A percentile compares a stretch with the other conserved stretches of the same genome.
Evolutionary conservation across 2,329 filamentous ascomycete species (phyloP).

Genomic region (Aureobasidium sp.): DNA sequence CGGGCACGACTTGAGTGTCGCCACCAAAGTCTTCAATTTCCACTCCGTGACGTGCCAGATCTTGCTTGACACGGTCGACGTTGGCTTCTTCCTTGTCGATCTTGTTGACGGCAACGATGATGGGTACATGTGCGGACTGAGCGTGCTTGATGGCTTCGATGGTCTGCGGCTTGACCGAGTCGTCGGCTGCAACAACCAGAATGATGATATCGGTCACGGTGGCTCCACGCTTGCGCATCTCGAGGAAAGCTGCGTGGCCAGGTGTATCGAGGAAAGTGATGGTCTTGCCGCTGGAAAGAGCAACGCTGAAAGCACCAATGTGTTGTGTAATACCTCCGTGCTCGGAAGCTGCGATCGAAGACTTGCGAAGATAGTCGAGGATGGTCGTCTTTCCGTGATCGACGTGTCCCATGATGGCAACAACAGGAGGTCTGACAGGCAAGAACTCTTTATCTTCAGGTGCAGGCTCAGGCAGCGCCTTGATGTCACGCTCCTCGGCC

Average conservation of each 20-base stretch:
- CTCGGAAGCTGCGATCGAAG: slow-evolving; percentile 81
- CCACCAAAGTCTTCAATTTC: slow-evolving; percentile 93
- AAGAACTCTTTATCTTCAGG: slow-evolving; percentile 57
- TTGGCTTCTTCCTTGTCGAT: slow-evolving; percentile 81
- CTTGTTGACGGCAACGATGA: slow-evolving; percentile 98
- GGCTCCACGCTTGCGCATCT: slow-evolving; percentile 91
- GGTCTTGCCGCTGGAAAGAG: slow-evolving; percentile 69
- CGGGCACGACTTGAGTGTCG: slow-evolving; percentile 82
- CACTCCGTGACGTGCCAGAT: slow-evolving; percentile 73
- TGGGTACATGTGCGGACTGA: slow-evolving; percentile 74
- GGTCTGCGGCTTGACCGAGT: slow-evolving; percentile 95
- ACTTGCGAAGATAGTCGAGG: slow-evolving; percentile 85
- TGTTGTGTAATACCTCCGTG: slow-evolving; percentile 98
- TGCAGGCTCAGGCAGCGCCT: slow-evolving; percentile 48
- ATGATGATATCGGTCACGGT: slow-evolving; percentile 96
- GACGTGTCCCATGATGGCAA: slow-evolving; percentile 99
- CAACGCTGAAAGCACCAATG: slow-evolving; percentile 93
- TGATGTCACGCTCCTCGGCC: slow-evolving; percentile 61
- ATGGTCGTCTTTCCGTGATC: slow-evolving; percentile 98
- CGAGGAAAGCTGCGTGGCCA: slow-evolving; percentile 89
- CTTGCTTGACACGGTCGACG: slow-evolving; percentile 76
- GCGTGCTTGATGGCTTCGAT: slow-evolving; percentile 94
- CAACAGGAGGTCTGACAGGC: slow-evolving; percentile 76
- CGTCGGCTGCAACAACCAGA: slow-evolving; percentile 89
- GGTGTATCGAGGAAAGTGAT: slow-evolving; percentile 98